Percentiles rank a stretch among this genome's conserved stretches.
Evolutionary conservation across 345 rosid species (phyloP).

Genomic region (Lepidium didymum): DNA sequence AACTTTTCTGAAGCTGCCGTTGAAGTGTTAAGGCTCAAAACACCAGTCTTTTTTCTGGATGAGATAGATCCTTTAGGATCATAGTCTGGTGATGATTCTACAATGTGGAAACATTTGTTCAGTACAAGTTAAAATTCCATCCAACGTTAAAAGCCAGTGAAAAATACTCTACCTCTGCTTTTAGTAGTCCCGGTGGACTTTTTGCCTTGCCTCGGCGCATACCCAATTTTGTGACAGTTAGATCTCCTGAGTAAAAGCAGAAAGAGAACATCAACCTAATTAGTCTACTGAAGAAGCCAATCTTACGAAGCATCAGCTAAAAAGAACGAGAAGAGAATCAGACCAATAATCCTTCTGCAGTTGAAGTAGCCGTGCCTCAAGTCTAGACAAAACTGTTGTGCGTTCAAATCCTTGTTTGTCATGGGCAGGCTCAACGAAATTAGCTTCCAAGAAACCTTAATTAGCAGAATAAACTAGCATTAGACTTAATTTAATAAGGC

Average conservation of each 20-base stretch:
- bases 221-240: slow-evolving; percentile 76
- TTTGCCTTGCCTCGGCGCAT: slow-evolving; percentile 48
- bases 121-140: neutral
- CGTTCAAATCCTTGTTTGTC: slow-evolving; percentile 97
- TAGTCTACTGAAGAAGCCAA: neutral
- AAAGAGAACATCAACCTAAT: slow-evolving; percentile 5
- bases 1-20: slow-evolving; percentile 30
- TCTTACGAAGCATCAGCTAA: neutral
- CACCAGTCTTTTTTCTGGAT: slow-evolving; percentile 24
- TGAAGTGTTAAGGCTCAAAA: slow-evolving; percentile 8
- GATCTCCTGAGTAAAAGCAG: slow-evolving; percentile 39
- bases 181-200: slow-evolving; percentile 27
- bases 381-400: slow-evolving; percentile 83
- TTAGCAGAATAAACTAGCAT: slow-evolving; percentile 23
- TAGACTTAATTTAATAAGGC: slow-evolving; percentile 2
- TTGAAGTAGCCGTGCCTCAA: slow-evolving; percentile 61
- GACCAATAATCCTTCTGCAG: slow-evolving; percentile 91
- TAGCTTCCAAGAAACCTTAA: slow-evolving; percentile 86
- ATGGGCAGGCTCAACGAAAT: slow-evolving; percentile 95
- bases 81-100: slow-evolving; percentile 47
- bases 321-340: slow-evolving; percentile 14
- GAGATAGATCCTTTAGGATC: slow-evolving; percentile 18
- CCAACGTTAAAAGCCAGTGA: neutral
- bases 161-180: slow-evolving; percentile 37
- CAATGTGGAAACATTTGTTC: slow-evolving; percentile 8